Percentiles rank a stretch among this genome's conserved stretches.
Evolutionary conservation across 495 filamentous ascomycete species (phyloP).

Genomic region (Hypoxylon crocopeplum): DNA sequence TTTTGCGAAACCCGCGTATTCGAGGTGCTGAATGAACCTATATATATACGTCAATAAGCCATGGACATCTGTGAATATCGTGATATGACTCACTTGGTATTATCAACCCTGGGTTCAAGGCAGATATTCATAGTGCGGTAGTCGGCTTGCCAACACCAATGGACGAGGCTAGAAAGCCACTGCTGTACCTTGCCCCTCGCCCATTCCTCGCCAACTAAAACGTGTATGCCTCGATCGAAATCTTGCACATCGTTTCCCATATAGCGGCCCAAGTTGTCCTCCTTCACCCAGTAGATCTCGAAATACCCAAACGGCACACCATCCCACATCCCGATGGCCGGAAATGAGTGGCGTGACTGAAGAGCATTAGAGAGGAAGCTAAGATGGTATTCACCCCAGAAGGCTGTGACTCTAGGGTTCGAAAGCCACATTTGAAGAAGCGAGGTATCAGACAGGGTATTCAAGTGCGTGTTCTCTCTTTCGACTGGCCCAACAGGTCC

Average conservation of each 20-base stretch:
- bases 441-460: conserved; percentile 68
- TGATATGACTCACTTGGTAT: conserved; percentile 70
- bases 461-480: conserved; percentile 42
- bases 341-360: conserved; percentile 77
- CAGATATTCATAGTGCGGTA: conserved; percentile 80
- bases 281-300: conserved; percentile 98
- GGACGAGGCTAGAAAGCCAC: conserved; percentile 87
- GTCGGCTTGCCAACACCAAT: conserved; percentile 83
- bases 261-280: conserved; percentile 76
- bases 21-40: conserved; percentile 81
- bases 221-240: conserved; percentile 88
- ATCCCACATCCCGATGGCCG: conserved; percentile 92
- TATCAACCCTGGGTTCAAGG: conserved; percentile 92
- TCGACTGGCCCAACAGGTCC: conserved; percentile 57
- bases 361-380: conserved; percentile 71
- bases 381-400: conserved; percentile 79
- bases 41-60: conserved; percentile 13
- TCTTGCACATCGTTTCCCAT: conserved; percentile 68
- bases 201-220: conserved; percentile 91
- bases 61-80: background rate
- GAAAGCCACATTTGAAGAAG: conserved; percentile 90
- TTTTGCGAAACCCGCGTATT: conserved; percentile 81
- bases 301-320: conserved; percentile 97
- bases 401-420: conserved; percentile 77
- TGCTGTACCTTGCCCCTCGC: conserved; percentile 77